Conservation (phyloP, 176 grass and related monocot genomes). For the Zea luxurians region DNA sequence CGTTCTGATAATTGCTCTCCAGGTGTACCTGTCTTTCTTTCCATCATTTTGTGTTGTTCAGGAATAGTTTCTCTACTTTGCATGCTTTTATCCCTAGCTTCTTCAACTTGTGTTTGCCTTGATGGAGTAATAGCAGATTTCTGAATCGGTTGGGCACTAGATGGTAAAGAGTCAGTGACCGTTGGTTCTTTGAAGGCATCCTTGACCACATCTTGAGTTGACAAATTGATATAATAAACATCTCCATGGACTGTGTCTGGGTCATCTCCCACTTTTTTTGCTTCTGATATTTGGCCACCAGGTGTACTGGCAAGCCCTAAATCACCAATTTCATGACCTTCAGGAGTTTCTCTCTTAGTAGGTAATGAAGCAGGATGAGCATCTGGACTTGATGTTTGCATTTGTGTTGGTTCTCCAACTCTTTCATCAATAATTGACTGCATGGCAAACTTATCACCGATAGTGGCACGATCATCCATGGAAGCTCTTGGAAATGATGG, state of each 20-base stretch:
- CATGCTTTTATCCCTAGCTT: slow-evolving; percentile 8
- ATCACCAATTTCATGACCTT: slow-evolving; percentile 15
- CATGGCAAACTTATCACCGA: not conserved
- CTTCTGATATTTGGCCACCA: slow-evolving; percentile 31
- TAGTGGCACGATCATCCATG: not conserved
- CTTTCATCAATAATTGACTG: slow-evolving; percentile 5
- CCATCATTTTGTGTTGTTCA: slow-evolving; percentile 32
- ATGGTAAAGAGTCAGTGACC: slow-evolving; percentile 35
- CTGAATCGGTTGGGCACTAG: slow-evolving; percentile 6
- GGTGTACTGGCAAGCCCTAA: slow-evolving; percentile 1
- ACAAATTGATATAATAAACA: not conserved
- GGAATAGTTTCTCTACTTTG: slow-evolving; percentile 27
- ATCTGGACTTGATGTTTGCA: slow-evolving; percentile 16
- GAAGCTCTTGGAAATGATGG: slow-evolving; percentile 13
- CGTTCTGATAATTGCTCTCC: slow-evolving; percentile 1
- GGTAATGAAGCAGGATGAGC: slow-evolving; percentile 17
- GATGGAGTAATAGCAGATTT: slow-evolving; percentile 8
- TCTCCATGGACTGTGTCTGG: slow-evolving; percentile 14
- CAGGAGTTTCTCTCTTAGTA: slow-evolving; percentile 22
- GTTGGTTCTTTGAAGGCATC: slow-evolving; percentile 20
- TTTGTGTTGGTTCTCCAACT: slow-evolving; percentile 26
- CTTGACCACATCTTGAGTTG: not conserved
- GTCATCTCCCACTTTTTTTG: slow-evolving; percentile 25
- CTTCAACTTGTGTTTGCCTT: slow-evolving; percentile 28
- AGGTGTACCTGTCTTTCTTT: slow-evolving; percentile 17